Conservation (phyloP, 2,329 filamentous ascomycete species). For the Diaporthe sp. region DNA sequence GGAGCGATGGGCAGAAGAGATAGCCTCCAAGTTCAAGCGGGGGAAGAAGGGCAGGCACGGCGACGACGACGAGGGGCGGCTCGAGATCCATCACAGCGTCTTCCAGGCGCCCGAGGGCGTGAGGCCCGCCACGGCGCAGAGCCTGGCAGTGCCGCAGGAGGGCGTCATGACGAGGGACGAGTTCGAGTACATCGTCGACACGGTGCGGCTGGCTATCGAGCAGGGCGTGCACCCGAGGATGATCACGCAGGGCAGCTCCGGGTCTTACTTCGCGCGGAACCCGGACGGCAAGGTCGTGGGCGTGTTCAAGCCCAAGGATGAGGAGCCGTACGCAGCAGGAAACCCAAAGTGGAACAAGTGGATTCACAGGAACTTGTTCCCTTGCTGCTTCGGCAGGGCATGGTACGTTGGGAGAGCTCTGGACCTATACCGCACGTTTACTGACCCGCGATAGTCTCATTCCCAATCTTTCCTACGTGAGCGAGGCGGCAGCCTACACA, state of each 20-base stretch:
- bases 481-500: constrained; percentile 96
- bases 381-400: constrained; percentile 95
- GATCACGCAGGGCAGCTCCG: constrained; percentile 97
- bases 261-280: constrained; percentile 97
- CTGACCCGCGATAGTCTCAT: constrained; percentile 73
- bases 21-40: constrained; percentile 95
- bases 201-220: constrained; percentile 90
- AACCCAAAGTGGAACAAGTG: constrained; percentile 99
- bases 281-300: constrained; percentile 93
- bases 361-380: constrained; percentile 98
- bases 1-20: constrained; percentile 98
- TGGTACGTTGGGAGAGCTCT: constrained; percentile 65
- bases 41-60: constrained; percentile 72
- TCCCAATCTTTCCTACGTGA: constrained; percentile 97
- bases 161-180: constrained; percentile 81
- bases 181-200: constrained; percentile 91
- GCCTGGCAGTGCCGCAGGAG: constrained; percentile 73
- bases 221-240: constrained; percentile 93
- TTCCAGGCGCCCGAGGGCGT: constrained; percentile 94
- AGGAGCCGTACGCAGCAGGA: constrained; percentile 95
- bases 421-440: background rate
- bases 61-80: constrained; percentile 82
- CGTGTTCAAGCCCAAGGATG: constrained; percentile 99
- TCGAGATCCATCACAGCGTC: constrained; percentile 97
- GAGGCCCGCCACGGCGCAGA: constrained; percentile 82